Percentiles rank a stretch among this genome's conserved stretches.
phyloP scores from a whole-genome alignment of 345 rosid species.

The Laguncularia racemosa region DNA sequence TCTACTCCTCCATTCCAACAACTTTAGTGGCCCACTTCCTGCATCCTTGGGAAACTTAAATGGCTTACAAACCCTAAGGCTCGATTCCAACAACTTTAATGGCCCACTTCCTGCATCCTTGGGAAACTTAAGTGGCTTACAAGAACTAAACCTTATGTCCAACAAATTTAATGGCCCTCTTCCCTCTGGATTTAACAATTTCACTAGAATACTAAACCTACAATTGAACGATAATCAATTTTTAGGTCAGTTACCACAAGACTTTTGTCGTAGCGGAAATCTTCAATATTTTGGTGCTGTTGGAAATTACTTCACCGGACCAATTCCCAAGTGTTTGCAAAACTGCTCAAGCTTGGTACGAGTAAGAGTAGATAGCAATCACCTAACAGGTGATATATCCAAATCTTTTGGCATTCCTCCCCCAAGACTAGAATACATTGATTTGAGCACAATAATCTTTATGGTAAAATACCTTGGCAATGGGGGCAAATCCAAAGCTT shows the following conservation, averaged over 20 bases:
- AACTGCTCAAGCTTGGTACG: conserved; percentile 13
- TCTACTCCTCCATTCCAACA: not conserved
- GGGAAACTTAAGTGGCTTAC: no score
- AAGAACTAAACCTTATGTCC: no score
- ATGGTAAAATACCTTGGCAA: not conserved
- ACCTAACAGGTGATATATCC: not conserved
- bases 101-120: no score
- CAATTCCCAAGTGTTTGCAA: conserved; percentile 8
- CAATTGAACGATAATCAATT: conserved; percentile 1
- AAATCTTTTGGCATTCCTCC: conserved; percentile 12
- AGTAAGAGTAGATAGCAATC: conserved; percentile 8
- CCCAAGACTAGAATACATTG: conserved; percentile 3
- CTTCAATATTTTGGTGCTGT: not conserved
- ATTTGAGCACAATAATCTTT: conserved; percentile 7
- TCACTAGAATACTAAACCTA: not conserved
- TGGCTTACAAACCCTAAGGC: no score
- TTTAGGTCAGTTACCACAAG: conserved; percentile 9
- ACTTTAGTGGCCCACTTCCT: conserved; percentile 5
- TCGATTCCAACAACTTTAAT: no score
- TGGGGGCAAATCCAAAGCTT: not conserved
- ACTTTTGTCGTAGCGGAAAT: conserved; percentile 2
- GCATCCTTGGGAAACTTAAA: no score
- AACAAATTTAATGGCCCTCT: conserved; percentile 8
- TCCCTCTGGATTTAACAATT: not conserved
- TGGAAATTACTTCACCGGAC: conserved; percentile 4